Base-by-base conservation (phyloP, 371 early-diverging fungal genomes). In the Parasitella parasitica region DNA sequence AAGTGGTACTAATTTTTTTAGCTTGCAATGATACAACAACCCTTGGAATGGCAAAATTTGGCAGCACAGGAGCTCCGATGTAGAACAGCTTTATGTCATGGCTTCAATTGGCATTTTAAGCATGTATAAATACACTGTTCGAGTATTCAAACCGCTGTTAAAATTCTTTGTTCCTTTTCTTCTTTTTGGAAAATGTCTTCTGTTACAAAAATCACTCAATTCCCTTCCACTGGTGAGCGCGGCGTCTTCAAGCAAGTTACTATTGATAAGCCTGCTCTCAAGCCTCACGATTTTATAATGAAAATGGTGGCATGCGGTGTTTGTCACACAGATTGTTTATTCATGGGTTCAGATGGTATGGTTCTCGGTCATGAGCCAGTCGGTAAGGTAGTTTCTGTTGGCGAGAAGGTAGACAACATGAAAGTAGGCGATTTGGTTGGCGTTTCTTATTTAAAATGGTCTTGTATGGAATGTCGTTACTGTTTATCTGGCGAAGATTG, bases 341-440 rank as follows among this genome's bases (percentile, higher is more conserved):
- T 60, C 36, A 69, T 78, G 22, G 56, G 67, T 20, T 54, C 52
- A 36, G 66, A 70, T 13, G 68, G 66, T 32, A 7, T 35, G 16
- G 59, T 75, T n/a, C 65, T 77, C 26, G 86, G 86, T 8, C 83
- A 85, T 38, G 86, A 85, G 55, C 70, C 78, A 30, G 67, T 82
- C 7, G 82, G 86, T 20, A 71, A 60, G 16, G 73, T 84, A 7
- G 64, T 73, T 12, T 72, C 71, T 37, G 55, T 73, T 16, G 84
- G 86, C 0, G 51, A 71, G 9, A 54, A 64, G 11, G 84, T 83
- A 9, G 73, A 64, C 20, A 67, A 75, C 24, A 38, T 86, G 27
- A 61, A 75, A 32, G 59, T 77, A 34, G 89, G 84, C 37, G 80
- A 83, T 56, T 53, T 67, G 4, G 83, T 88, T 35, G 87, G 88